Conservation (phyloP, 257 asterid genomes). For the Gentiana macrophylla region DNA sequence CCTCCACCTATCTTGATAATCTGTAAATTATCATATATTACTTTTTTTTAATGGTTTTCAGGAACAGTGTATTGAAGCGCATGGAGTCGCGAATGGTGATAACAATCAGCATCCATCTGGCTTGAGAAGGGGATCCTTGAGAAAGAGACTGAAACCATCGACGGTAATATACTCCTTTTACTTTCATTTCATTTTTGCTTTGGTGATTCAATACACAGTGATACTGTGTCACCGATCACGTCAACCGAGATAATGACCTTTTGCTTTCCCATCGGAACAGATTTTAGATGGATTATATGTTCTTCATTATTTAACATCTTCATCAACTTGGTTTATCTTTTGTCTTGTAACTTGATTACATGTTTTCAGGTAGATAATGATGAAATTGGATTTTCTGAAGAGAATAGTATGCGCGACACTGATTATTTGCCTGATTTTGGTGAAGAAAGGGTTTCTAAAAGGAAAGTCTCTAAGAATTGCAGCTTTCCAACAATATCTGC, state of each 20-base stretch:
- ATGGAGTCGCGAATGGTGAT: slow-evolving; percentile 23
- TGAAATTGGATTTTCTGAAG: slow-evolving; percentile 20
- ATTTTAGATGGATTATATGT: background rate
- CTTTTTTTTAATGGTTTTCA: slow-evolving; percentile 20
- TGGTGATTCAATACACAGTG: background rate
- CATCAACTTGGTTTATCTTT: background rate
- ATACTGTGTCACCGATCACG: background rate
- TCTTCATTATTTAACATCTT: background rate
- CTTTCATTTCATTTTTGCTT: slow-evolving; percentile 2
- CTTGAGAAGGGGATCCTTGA: slow-evolving; percentile 9
- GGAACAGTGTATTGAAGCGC: slow-evolving; percentile 22
- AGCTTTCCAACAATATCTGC: slow-evolving; percentile 31
- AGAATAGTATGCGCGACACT: slow-evolving; percentile 14
- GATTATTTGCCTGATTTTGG: slow-evolving; percentile 18
- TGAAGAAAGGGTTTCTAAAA: slow-evolving; percentile 23
- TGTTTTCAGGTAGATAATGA: slow-evolving; percentile 27
- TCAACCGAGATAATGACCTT: background rate
- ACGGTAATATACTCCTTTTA: slow-evolving; percentile 28
- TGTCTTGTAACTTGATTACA: slow-evolving; percentile 11
- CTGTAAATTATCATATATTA: slow-evolving; percentile 1
- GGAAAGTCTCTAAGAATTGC: slow-evolving; percentile 14
- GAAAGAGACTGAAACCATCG: slow-evolving; percentile 25
- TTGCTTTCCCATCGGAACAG: background rate
- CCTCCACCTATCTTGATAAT: background rate
- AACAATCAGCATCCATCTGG: slow-evolving; percentile 19